phyloP scores from a whole-genome alignment of 805 yeast species.

The Ogataea naganishii region DNA sequence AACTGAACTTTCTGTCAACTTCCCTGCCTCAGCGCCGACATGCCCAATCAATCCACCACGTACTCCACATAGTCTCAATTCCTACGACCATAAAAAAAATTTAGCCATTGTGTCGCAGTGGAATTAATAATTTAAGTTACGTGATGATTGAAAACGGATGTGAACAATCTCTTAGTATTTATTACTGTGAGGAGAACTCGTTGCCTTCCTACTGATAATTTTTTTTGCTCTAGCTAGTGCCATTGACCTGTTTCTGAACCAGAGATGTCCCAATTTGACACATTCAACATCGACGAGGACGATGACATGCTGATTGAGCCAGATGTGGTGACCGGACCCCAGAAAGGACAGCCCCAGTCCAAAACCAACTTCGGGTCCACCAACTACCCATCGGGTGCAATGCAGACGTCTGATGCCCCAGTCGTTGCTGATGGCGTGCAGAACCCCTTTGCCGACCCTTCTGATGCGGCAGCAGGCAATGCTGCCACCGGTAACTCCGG shows the following conservation, averaged over 20 bases:
- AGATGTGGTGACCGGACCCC: conserved; percentile 11
- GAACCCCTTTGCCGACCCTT: conserved; percentile 2
- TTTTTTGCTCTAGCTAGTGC: too few species aligned
- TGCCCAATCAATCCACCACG: too few species aligned
- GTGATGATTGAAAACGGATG: conserved; percentile 15
- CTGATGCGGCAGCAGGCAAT: conserved; percentile 3
- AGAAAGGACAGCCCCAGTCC: neutral
- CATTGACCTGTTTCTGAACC: too few species aligned
- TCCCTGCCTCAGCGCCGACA: too few species aligned
- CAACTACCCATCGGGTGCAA: conserved; percentile 3
- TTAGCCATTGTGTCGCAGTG: conserved; percentile 2
- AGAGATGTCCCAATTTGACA: too few species aligned
- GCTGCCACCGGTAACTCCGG: conserved; percentile 1
- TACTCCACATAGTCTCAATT: neutral
- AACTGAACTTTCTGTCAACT: too few species aligned
- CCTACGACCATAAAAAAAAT: neutral
- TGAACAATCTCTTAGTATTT: conserved; percentile 18
- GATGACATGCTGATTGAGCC: conserved; percentile 26
- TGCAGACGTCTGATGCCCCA: neutral
- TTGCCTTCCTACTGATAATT: conserved; percentile 18
- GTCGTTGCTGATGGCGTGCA: too few species aligned
- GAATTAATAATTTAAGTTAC: neutral
- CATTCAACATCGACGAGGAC: conserved; percentile 20
- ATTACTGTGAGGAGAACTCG: conserved; percentile 13
- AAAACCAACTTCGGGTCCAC: neutral